Conservation (phyloP, 176 grass and related monocot species). For the Microstegium vimineum region DNA sequence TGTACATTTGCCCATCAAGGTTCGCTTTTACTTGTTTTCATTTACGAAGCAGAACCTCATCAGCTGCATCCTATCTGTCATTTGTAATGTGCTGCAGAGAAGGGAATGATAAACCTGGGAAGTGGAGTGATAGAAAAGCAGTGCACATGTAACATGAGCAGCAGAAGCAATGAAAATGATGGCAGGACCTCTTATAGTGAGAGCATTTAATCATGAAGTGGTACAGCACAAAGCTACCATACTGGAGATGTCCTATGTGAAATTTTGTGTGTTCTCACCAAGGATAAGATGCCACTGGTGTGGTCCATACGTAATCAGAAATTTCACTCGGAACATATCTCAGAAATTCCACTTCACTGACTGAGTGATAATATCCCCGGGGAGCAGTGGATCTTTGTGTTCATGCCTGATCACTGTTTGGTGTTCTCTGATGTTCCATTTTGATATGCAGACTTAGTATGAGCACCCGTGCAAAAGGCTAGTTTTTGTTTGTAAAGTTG, state of each 20-base stretch:
- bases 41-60: background rate
- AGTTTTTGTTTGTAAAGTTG: constrained; percentile 3
- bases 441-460: background rate
- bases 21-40: constrained; percentile 11
- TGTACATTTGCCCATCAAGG: background rate
- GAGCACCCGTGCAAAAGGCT: background rate
- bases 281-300: background rate
- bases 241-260: background rate
- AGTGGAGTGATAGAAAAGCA: constrained; percentile 25
- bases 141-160: background rate
- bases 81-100: constrained; percentile 37
- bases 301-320: constrained; percentile 7
- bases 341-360: background rate
- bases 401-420: constrained; percentile 17
- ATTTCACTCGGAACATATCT: background rate
- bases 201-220: constrained; percentile 9
- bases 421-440: background rate
- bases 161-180: constrained; percentile 6
- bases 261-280: background rate
- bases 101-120: constrained; percentile 35
- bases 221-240: background rate
- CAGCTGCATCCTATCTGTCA: constrained; percentile 28
- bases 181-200: constrained; percentile 4
- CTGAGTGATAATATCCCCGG: background rate
- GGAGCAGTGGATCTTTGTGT: constrained; percentile 23